Percentiles rank a stretch among this genome's conserved stretches.
Evolutionary conservation across 805 yeast species (phyloP).

Genomic region (Kuraishia cidri): DNA sequence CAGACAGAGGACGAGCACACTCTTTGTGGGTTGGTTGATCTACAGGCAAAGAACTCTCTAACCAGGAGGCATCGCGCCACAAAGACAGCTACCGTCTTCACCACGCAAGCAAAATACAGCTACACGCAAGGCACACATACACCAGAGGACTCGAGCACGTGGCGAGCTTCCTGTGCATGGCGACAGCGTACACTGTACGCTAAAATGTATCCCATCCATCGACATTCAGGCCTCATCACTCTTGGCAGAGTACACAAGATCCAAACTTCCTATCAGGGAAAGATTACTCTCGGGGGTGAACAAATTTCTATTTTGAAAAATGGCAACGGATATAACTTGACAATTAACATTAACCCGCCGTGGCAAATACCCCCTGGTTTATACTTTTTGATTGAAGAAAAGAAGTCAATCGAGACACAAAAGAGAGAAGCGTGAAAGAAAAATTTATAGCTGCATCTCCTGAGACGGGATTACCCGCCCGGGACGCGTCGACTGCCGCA

Average conservation of each 20-base stretch:
- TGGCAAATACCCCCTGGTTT: constrained; percentile 52
- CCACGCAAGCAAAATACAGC: neutral
- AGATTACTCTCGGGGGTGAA: constrained; percentile 41
- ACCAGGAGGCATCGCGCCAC: neutral
- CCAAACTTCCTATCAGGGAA: constrained; percentile 60
- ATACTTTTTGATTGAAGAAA: constrained; percentile 48
- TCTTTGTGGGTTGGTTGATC: no score
- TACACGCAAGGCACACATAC: neutral
- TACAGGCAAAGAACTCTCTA: neutral
- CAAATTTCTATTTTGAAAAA: constrained; percentile 23
- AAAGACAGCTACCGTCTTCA: neutral
- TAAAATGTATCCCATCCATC: constrained; percentile 30
- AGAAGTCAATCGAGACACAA: no score
- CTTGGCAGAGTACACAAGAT: constrained; percentile 38
- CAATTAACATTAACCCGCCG: constrained; percentile 53
- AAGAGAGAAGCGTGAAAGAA: constrained; percentile 2
- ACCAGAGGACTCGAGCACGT: neutral
- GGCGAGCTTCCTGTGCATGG: neutral
- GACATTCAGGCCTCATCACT: constrained; percentile 56
- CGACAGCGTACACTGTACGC: neutral
- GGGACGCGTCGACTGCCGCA: no score
- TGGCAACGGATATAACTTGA: constrained; percentile 64
- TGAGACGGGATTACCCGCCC: neutral
- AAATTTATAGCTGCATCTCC: neutral
- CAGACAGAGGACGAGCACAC: no score